These are phyloP conservation scores for Claviceps purpurea DNA, from an alignment of 2,329 filamentous ascomycete genomes.

Conservation along the genomic window DNA sequence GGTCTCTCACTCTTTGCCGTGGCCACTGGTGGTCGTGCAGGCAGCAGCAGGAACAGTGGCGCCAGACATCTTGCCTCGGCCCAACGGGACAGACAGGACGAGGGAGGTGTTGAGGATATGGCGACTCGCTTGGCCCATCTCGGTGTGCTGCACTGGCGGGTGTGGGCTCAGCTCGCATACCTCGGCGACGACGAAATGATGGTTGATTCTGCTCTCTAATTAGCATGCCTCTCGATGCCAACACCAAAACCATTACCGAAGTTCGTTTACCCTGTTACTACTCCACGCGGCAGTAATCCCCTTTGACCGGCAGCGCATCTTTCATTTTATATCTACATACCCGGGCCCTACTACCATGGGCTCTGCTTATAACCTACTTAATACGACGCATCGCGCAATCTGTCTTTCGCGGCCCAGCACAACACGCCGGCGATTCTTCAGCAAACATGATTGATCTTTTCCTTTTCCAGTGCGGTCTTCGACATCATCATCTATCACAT, in stretches of 20 bases:
- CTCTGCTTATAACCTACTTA: not conserved
- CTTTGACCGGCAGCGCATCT: not conserved
- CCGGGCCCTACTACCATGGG: not conserved
- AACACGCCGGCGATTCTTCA: too few relatives aligned
- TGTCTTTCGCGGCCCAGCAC: too few relatives aligned
- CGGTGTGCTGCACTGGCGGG: conserved; percentile 75
- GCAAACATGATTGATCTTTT: not conserved
- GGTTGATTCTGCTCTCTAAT: conserved; percentile 12
- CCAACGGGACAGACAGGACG: conserved; percentile 32
- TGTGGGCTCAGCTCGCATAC: conserved; percentile 72
- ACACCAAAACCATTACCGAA: not conserved
- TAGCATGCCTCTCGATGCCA: not conserved
- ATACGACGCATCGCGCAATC: too few relatives aligned
- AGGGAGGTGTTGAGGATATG: conserved; percentile 49
- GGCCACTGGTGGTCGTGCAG: conserved; percentile 37
- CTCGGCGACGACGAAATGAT: conserved; percentile 25
- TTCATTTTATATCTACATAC: not conserved
- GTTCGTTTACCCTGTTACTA: not conserved
- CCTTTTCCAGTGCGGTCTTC: not conserved
- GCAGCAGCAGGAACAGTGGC: conserved; percentile 21
- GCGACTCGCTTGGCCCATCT: conserved; percentile 71
- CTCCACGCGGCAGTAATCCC: too few relatives aligned
- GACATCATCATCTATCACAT: conserved; percentile 1
- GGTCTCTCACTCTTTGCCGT: conserved; percentile 41
- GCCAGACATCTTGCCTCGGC: conserved; percentile 20